Base-by-base conservation (phyloP, 208 protist genomes). In the Crithidia fasciculata region DNA sequence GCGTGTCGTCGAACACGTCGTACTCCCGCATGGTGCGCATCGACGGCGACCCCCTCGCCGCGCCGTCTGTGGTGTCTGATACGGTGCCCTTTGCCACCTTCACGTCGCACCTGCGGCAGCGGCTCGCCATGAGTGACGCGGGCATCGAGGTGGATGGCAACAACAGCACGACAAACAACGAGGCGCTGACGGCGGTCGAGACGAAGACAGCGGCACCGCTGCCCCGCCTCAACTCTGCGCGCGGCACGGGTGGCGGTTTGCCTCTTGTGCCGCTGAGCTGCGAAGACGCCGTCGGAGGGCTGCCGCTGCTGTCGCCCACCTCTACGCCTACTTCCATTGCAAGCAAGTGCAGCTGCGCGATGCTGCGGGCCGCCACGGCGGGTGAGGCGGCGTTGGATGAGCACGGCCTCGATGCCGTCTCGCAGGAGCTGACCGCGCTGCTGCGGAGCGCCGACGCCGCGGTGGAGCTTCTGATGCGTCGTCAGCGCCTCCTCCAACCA, bases 21-120 rank as follows among this genome's bases (percentile, higher is more conserved):
- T 4, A 9, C 5, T 40, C 45, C 12, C 49, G 62, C 37, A 49
- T n/a, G n/a, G 59, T 8, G 15, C 12, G 49, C 49, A 36, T 18
- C 4, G 62, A 68, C 13, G 39, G 8, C 43, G 59, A 64, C 41
- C 43, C 59, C 16, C 43, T 39, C 39, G 12, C 41, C 5, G 5
- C n/a, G 7, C 4, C 5, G 4, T 4, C 15, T 4, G 12, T 8
- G 0, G 12, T 8, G 2, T 15, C 8, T 0, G 62, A 68, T 12
- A 4, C 62, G 2, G 28, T 57, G 40, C 62, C 45, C 37, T 47
- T 57, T 36, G 36, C 49, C 7, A 57, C 45, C 49, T 68, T 68
- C 62, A 68, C 62, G 37, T 18, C 62, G 3, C 62, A 68, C 62
- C 49, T 68, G 13, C 62, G 62, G 18, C 49, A 57, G 41, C 62